A percentile compares a stretch with the other conserved stretches of the same genome.
Conservation (phyloP, 2,329 filamentous ascomycete species). For the Gnomoniopsis sp. region DNA sequence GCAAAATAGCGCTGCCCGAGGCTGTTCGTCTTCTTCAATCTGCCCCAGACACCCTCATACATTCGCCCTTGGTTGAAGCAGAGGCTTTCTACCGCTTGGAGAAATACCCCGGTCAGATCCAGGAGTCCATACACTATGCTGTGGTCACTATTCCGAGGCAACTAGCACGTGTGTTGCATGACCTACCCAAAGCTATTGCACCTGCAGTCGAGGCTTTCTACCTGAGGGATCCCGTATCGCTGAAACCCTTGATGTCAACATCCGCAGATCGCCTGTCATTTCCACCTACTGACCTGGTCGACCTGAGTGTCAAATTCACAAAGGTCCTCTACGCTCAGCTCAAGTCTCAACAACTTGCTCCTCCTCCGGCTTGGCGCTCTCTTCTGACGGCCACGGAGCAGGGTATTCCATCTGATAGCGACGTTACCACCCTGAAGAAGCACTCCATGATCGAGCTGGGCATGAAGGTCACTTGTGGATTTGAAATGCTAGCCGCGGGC, state of each 20-base stretch:
- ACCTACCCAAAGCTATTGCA: conserved; percentile 71
- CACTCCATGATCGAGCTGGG: conserved; percentile 61
- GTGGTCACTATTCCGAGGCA: conserved; percentile 74
- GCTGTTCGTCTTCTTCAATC: conserved; percentile 60
- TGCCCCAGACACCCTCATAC: conserved; percentile 57
- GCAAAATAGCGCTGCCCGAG: conserved; percentile 57
- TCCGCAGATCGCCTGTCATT: conserved; percentile 54
- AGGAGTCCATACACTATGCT: conserved; percentile 71
- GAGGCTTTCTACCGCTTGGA: conserved; percentile 88
- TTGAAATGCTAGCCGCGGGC: conserved; percentile 78
- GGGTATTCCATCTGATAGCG: background rate
- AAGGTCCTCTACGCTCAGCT: conserved; percentile 89
- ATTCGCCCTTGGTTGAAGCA: conserved; percentile 72
- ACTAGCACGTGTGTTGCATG: conserved; percentile 74
- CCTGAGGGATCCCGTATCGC: conserved; percentile 73
- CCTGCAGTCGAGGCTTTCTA: conserved; percentile 91
- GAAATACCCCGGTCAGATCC: conserved; percentile 77
- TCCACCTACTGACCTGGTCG: conserved; percentile 74
- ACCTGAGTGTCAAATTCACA: conserved; percentile 76
- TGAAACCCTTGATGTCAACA: conserved; percentile 64
- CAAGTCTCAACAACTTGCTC: conserved; percentile 76
- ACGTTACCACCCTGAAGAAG: conserved; percentile 25
- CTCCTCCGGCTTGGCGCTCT: conserved; percentile 51
- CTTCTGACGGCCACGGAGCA: conserved; percentile 28
- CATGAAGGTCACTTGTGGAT: conserved; percentile 87